phyloP scores from a whole-genome alignment of 2,329 filamentous ascomycete genomes.

The Calonectria multiphialidica region DNA sequence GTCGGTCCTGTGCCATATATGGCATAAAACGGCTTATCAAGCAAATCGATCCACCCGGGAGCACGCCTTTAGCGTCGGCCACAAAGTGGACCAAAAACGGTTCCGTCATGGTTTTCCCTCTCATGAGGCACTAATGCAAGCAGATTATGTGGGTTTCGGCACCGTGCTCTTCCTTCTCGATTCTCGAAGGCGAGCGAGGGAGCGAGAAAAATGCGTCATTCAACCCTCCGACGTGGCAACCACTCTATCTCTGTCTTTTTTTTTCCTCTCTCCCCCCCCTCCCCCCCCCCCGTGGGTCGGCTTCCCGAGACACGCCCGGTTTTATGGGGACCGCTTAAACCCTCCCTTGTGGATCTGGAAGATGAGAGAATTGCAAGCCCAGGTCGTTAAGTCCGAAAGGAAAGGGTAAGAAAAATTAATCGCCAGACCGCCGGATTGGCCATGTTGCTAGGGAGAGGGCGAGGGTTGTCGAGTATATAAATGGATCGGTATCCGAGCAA shows the following conservation, averaged over 20 bases:
- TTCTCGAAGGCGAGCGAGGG: not conserved
- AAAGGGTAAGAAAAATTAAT: not conserved
- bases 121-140: conserved; percentile 38
- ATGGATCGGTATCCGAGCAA: not conserved
- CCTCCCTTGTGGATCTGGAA: not conserved
- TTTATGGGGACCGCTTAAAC: not conserved
- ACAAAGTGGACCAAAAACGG: not conserved
- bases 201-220: not conserved
- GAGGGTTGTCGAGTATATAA: not conserved
- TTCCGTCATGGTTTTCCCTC: not conserved
- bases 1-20: conserved; percentile 7
- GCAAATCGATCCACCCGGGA: not conserved
- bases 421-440: not conserved
- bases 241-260: not conserved
- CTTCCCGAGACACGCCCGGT: not conserved
- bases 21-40: conserved; percentile 14
- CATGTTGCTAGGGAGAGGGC: not conserved
- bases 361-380: not conserved
- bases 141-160: conserved; percentile 31
- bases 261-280: not conserved
- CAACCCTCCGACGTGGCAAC: not conserved
- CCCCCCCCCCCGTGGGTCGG: not conserved
- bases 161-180: not conserved
- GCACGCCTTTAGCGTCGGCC: not conserved
- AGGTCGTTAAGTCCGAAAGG: not conserved